Evolutionary conservation across 495 filamentous ascomycete genomes (phyloP).

Genomic region (Parmelia sp.): DNA sequence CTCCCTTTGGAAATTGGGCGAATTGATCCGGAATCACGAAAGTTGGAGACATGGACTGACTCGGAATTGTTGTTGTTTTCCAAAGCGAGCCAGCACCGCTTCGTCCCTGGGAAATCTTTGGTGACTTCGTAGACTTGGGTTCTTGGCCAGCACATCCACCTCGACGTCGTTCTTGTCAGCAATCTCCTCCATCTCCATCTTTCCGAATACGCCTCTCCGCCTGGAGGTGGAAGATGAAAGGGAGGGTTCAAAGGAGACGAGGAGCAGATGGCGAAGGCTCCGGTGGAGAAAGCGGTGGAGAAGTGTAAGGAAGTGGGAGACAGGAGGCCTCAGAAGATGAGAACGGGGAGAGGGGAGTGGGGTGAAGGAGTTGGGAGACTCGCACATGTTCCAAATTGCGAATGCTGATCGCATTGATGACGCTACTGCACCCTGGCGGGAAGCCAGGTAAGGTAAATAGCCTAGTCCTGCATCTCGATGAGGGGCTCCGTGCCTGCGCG

Average conservation of each 20-base stretch:
- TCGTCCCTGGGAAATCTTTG: constrained; percentile 1
- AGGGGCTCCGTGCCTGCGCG: no score
- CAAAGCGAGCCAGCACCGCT: constrained; percentile 16
- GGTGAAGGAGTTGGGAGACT: no score
- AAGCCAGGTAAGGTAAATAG: no score
- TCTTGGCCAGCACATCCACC: not conserved
- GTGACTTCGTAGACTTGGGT: not conserved
- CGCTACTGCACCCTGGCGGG: no score
- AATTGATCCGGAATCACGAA: not conserved
- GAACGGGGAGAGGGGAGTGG: not conserved
- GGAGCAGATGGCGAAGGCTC: no score
- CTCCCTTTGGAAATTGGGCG: not conserved
- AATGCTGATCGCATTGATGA: no score
- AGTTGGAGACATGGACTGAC: constrained; percentile 1
- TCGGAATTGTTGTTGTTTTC: constrained; percentile 17
- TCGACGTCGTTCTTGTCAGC: no score
- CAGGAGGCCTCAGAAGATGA: not conserved
- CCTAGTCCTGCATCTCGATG: no score
- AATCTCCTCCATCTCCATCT: not conserved
- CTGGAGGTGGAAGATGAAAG: no score
- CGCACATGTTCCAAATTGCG: no score
- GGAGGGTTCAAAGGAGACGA: no score
- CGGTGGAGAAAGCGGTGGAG: not conserved
- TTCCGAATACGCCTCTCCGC: no score
- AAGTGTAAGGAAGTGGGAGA: not conserved